phyloP scores from a whole-genome alignment of 2,329 filamentous ascomycete genomes.

The Aspergillus floridensis region DNA sequence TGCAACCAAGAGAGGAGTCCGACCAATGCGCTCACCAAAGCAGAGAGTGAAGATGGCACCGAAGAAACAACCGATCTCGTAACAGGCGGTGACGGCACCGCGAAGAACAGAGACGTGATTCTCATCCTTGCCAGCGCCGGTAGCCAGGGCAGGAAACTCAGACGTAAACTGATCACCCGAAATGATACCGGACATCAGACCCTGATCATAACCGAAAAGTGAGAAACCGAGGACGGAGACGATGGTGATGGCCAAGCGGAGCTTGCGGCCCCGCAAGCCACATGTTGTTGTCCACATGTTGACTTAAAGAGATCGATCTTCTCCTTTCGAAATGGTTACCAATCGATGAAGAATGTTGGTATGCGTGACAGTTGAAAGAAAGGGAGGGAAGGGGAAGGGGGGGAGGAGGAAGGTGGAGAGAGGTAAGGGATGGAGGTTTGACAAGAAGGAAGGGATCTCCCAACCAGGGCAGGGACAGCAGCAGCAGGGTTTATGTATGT shows the following conservation, averaged over 20 bases:
- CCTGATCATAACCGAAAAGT: constrained; percentile 44
- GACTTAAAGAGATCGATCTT: not conserved
- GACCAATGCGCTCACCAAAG: constrained; percentile 32
- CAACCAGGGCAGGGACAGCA: not conserved
- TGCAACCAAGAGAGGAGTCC: constrained; percentile 48
- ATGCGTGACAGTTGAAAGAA: not conserved
- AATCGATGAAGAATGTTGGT: not conserved
- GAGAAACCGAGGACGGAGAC: constrained; percentile 52
- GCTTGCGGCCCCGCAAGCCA: constrained; percentile 26
- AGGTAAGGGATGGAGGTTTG: not conserved
- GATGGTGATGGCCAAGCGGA: constrained; percentile 27
- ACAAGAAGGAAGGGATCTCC: not conserved
- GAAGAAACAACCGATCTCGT: constrained; percentile 48
- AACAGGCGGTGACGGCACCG: constrained; percentile 53
- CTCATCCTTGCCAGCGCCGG: constrained; percentile 29
- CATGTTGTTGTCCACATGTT: constrained; percentile 34
- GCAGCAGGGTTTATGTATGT: not conserved
- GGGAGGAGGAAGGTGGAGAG: not conserved
- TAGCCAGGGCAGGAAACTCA: constrained; percentile 22
- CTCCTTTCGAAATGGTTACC: not conserved
- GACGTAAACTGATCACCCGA: constrained; percentile 25
- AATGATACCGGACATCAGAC: constrained; percentile 35
- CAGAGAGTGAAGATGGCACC: constrained; percentile 32
- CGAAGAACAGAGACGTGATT: constrained; percentile 45
- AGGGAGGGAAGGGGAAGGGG: too few species aligned